These are phyloP conservation scores for Penicillium sp. DNA, from an alignment of 2,329 filamentous ascomycete species.

Conservation along the genomic window DNA sequence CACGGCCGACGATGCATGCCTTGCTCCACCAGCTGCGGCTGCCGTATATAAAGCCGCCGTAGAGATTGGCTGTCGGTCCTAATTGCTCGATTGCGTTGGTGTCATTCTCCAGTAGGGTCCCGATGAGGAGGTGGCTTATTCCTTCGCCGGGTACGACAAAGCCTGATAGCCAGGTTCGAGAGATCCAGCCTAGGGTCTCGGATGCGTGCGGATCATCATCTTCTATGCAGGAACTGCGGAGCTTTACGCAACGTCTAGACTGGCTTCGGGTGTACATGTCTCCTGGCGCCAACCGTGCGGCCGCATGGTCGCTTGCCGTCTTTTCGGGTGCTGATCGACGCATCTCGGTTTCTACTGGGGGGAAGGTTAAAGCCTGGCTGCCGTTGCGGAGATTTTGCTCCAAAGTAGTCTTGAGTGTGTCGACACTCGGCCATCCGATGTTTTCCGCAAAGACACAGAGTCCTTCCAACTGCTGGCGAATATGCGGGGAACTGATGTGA, in stretches of 20 bases:
- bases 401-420: slow-evolving; percentile 39
- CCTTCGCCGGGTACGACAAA: slow-evolving; percentile 56
- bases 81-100: slow-evolving; percentile 49
- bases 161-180: slow-evolving; percentile 56
- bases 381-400: slow-evolving; percentile 34
- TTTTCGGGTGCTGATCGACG: slow-evolving; percentile 4
- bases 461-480: slow-evolving; percentile 50
- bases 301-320: slow-evolving; percentile 2
- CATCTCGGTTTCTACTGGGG: slow-evolving; percentile 10
- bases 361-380: slow-evolving; percentile 8
- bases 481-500: slow-evolving; percentile 37
- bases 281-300: slow-evolving; percentile 14
- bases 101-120: slow-evolving; percentile 58
- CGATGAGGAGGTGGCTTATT: slow-evolving; percentile 57
- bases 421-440: slow-evolving; percentile 51
- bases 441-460: slow-evolving; percentile 53
- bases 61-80: slow-evolving; percentile 54
- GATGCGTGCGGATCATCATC: slow-evolving; percentile 10
- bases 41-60: slow-evolving; percentile 56
- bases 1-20: slow-evolving; percentile 54
- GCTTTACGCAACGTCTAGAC: slow-evolving; percentile 30
- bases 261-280: slow-evolving; percentile 34
- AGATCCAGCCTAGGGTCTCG: slow-evolving; percentile 55
- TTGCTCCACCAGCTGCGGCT: slow-evolving; percentile 60
- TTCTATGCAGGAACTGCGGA: slow-evolving; percentile 19